A percentile compares a stretch with the other conserved stretches of the same genome.
These are phyloP conservation scores for Kazachstania martiniae DNA, from an alignment of 805 yeast genomes.

Conservation along the genomic window DNA sequence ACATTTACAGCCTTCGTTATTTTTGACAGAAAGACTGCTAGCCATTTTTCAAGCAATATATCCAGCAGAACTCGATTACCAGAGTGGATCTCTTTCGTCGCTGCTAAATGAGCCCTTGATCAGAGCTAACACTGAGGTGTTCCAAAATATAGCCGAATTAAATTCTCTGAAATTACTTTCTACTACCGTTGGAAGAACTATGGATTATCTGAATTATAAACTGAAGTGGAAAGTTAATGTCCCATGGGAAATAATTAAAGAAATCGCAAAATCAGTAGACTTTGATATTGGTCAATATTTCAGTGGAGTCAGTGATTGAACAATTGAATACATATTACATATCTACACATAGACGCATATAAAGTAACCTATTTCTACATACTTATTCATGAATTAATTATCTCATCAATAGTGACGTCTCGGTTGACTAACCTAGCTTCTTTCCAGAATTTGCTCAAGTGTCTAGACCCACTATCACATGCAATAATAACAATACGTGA, in stretches of 20 bases:
- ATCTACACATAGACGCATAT: neutral
- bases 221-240: constrained; percentile 74
- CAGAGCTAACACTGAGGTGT: constrained; percentile 38
- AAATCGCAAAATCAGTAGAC: constrained; percentile 50
- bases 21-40: constrained; percentile 66
- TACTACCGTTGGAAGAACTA: constrained; percentile 30
- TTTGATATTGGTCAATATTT: constrained; percentile 60
- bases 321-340: neutral
- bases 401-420: constrained; percentile 28
- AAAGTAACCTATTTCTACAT: too few relatives aligned
- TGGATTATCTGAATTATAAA: constrained; percentile 52
- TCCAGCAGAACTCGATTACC: constrained; percentile 28
- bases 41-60: constrained; percentile 72
- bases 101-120: constrained; percentile 13
- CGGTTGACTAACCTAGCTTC: constrained; percentile 35
- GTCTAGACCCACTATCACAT: constrained; percentile 89
- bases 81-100: constrained; percentile 13
- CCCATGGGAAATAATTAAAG: constrained; percentile 51
- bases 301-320: constrained; percentile 11
- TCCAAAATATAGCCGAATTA: constrained; percentile 49
- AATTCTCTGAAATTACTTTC: constrained; percentile 41
- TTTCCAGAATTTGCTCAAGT: constrained; percentile 88
- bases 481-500: constrained; percentile 71
- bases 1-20: constrained; percentile 58
- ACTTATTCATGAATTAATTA: too few relatives aligned